These are phyloP conservation scores for Lentinula guzmanii DNA, from an alignment of 768 basidiomycete genomes.

Conservation along the genomic window DNA sequence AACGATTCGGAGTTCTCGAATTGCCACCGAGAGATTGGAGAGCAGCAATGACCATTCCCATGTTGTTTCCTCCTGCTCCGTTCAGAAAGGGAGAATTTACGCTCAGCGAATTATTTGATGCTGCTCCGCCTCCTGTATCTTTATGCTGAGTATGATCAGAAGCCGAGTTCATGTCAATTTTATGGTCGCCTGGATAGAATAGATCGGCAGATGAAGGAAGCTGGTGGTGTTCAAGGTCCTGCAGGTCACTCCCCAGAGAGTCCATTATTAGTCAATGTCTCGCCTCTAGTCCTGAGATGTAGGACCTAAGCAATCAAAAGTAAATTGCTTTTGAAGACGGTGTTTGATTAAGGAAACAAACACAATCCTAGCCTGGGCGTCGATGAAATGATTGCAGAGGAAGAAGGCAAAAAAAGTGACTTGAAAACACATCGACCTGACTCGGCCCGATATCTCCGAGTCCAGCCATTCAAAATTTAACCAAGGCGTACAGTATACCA, in stretches of 20 bases:
- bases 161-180: neutral
- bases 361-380: neutral
- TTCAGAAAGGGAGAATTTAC: neutral
- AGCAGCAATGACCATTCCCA: slow-evolving; percentile 7
- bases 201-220: neutral
- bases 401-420: neutral
- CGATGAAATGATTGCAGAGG: neutral
- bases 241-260: neutral
- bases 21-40: slow-evolving; percentile 4
- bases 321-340: neutral
- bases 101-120: neutral
- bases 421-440: neutral
- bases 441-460: neutral
- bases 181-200: neutral
- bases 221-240: slow-evolving; percentile 1
- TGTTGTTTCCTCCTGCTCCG: slow-evolving; percentile 1
- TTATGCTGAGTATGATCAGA: neutral
- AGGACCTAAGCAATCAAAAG: neutral
- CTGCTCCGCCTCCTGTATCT: neutral
- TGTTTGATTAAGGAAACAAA: neutral
- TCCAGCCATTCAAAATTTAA: neutral
- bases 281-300: neutral
- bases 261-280: neutral
- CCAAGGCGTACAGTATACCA: too few species aligned
- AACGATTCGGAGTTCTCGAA: neutral